A percentile compares a stretch with the other conserved stretches of the same genome.
These are phyloP conservation scores for Leptographium lundbergii DNA, from an alignment of 2,329 filamentous ascomycete species.

Conservation along the genomic window DNA sequence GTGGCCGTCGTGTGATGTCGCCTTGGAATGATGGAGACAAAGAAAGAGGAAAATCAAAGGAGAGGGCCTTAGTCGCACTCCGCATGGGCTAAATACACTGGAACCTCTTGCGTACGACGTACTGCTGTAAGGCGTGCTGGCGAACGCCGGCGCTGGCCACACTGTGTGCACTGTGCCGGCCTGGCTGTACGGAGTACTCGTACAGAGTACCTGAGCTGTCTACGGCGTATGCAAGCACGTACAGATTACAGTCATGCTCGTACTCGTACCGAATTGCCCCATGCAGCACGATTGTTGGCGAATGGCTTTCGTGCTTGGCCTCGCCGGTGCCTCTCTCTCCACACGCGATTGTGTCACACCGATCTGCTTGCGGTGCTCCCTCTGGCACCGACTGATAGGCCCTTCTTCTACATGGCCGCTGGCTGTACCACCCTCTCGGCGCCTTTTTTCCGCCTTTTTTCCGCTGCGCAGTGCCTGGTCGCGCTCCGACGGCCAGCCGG, in stretches of 20 bases:
- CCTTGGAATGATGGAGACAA: not conserved
- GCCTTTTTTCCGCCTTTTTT: not conserved
- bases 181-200: too few relatives aligned
- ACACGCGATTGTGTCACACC: not conserved
- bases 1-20: not conserved
- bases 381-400: too few relatives aligned
- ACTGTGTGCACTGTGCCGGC: too few relatives aligned
- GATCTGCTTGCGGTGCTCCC: not conserved
- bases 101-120: too few relatives aligned
- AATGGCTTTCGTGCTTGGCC: constrained; percentile 2
- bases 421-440: not conserved
- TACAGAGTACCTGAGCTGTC: not conserved
- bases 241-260: too few relatives aligned
- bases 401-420: not conserved
- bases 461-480: not conserved
- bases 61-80: too few relatives aligned
- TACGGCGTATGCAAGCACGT: too few relatives aligned
- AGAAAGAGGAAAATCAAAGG: not conserved
- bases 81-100: not conserved
- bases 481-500: too few relatives aligned
- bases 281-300: constrained; percentile 5
- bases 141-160: too few relatives aligned
- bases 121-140: not conserved
- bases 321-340: not conserved
- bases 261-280: not conserved